Base-by-base conservation (phyloP, 176 grass and related monocot species). In the Microstegium vimineum region DNA sequence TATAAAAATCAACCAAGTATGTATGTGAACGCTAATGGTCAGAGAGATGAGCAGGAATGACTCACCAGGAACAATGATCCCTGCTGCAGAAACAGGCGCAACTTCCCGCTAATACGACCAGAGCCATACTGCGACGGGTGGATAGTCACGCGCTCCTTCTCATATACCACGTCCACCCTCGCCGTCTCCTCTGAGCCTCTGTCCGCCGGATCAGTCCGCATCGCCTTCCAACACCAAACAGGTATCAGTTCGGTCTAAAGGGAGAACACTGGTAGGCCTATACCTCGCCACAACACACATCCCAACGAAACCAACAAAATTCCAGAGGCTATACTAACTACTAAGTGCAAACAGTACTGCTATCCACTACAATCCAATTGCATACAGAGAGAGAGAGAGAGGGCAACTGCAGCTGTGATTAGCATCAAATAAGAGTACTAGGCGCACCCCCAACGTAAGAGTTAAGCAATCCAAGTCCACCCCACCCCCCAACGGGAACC, bases 81-180 rank as follows among this genome's bases (percentile, higher is more conserved):
- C 26, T 94, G 82, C 59, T 99, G 89, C 87, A 95, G 77, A 71
- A 90, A 80, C 74, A 99, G 87, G 27, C 82, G 86, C 34, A 99
- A 72, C 42, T 90, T 87, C 28, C 96, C 96, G 35, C 87, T 93
- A 77, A 99, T 99, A 81, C 96, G 77, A 26, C 86, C 85, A 3
- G 91, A 82, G 75, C 88, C 93, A 56, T 95, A 91, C 80, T 95
- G 96, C 8, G 87, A 87, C 1, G 91, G 93, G 67, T 94, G 96
- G 77, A 99, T 99, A 5, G 96, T 93, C 68, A 99, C 96, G 41
- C 92, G 90, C 71, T 95, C 89, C 89, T 95, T 93, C 87, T 82
- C 85, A 52, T 91, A 99, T 10, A 99, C 42, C 23, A 99, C 86
- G 14, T 99, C 91, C 56, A 90, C 76, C 66, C 85, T 88, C 37